Evolutionary conservation across 371 early-diverging fungal species (phyloP).

Genomic region (Blakeslea trispora): DNA sequence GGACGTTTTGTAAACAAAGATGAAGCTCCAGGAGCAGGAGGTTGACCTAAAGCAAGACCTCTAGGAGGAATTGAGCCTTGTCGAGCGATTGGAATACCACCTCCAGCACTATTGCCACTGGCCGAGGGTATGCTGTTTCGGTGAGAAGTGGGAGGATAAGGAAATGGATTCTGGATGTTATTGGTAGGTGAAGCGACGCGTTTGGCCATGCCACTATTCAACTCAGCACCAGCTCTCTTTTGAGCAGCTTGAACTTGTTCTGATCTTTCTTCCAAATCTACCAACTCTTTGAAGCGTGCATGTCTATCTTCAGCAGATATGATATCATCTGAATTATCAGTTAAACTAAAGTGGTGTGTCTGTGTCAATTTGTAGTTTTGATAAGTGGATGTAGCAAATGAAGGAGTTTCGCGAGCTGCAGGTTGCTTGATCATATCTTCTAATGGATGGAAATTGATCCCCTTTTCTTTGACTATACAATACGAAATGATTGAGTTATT

Average conservation of each 20-base stretch:
- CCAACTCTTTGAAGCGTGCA: constrained; percentile 12
- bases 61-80: constrained; percentile 4
- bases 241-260: constrained; percentile 18
- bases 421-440: constrained; percentile 22
- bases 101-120: too few relatives aligned
- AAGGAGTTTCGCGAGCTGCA: constrained; percentile 12
- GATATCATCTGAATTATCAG: constrained; percentile 5
- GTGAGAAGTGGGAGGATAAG: constrained; percentile 10
- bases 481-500: too few relatives aligned
- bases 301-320: constrained; percentile 16
- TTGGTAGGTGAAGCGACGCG: constrained; percentile 17
- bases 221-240: constrained; percentile 23
- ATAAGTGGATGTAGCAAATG: constrained; percentile 7
- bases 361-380: constrained; percentile 10
- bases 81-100: background rate
- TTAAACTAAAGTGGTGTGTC: constrained; percentile 10
- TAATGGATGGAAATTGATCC: constrained; percentile 20
- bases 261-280: constrained; percentile 15
- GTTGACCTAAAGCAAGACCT: constrained; percentile 5
- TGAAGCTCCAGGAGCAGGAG: constrained; percentile 6
- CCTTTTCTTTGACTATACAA: constrained; percentile 20
- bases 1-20: constrained; percentile 18
- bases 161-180: constrained; percentile 11
- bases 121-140: background rate
- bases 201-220: constrained; percentile 7